phyloP scores from a whole-genome alignment of 179 eudicot species.

The Vitellaria paradoxa region DNA sequence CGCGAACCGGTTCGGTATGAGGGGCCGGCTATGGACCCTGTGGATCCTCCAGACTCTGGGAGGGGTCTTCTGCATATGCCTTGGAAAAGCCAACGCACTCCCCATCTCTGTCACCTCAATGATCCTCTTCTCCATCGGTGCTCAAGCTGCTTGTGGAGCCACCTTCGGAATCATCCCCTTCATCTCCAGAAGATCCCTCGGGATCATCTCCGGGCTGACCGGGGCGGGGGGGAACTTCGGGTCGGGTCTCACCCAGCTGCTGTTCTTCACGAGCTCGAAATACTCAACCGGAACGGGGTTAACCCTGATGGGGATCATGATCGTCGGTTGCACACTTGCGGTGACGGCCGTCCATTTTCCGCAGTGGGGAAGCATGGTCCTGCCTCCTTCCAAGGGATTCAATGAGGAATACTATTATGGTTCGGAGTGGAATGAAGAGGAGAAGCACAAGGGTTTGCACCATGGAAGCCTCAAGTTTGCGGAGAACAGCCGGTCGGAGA shows the following conservation, averaged over 20 bases:
- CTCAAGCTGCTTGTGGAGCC: constrained; percentile 49
- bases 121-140: constrained; percentile 40
- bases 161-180: constrained; percentile 38
- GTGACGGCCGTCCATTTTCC: constrained; percentile 37
- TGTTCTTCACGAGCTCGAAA: constrained; percentile 32
- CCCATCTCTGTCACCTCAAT: constrained; percentile 14
- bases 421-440: constrained; percentile 35
- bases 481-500: constrained; percentile 33
- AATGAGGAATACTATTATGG: constrained; percentile 32
- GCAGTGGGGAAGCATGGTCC: constrained; percentile 50
- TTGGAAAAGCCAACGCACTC: constrained; percentile 32
- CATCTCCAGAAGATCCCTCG: constrained; percentile 35
- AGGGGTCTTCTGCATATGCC: constrained; percentile 39
- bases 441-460: constrained; percentile 36
- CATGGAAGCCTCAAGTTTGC: constrained; percentile 33
- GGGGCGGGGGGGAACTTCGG: constrained; percentile 49
- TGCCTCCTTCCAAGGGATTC: constrained; percentile 21
- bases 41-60: constrained; percentile 51
- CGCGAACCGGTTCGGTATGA: constrained; percentile 36
- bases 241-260: constrained; percentile 33
- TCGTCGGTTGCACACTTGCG: constrained; percentile 28
- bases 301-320: constrained; percentile 38
- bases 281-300: constrained; percentile 29
- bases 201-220: constrained; percentile 41
- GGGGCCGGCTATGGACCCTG: constrained; percentile 45